Percentiles rank a stretch among this genome's conserved stretches.
Conservation (phyloP, 2,329 filamentous ascomycete genomes). For the Parafenestella ontariensis region DNA sequence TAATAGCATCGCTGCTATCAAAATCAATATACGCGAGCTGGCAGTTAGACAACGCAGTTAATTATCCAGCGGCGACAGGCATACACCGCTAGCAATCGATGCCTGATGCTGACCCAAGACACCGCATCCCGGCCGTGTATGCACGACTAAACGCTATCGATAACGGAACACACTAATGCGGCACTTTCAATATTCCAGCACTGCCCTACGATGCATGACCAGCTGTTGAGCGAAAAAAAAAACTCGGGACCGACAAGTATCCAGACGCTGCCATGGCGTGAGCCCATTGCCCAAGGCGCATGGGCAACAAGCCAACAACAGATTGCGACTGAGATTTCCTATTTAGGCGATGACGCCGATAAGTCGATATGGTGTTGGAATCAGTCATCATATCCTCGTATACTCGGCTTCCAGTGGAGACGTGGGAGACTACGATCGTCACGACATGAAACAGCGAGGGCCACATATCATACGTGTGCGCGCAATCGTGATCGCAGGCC, state of each 20-base stretch:
- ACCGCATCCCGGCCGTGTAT: slow-evolving; percentile 13
- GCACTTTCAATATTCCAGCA: slow-evolving; percentile 24
- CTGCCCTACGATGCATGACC: slow-evolving; percentile 17
- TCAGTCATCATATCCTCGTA: background rate
- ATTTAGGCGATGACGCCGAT: slow-evolving; percentile 9
- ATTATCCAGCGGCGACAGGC: background rate
- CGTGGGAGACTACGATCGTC: background rate
- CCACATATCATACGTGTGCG: background rate
- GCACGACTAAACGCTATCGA: slow-evolving; percentile 29
- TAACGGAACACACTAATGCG: slow-evolving; percentile 20
- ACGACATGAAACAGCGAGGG: background rate
- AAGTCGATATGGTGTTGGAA: background rate
- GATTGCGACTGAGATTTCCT: background rate
- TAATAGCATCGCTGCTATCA: slow-evolving; percentile 1
- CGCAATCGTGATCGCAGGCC: background rate
- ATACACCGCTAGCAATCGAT: background rate
- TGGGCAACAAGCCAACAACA: background rate
- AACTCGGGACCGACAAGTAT: background rate
- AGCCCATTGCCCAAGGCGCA: background rate
- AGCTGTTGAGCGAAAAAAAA: slow-evolving; percentile 2
- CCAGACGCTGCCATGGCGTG: background rate
- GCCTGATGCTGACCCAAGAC: slow-evolving; percentile 11
- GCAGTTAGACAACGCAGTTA: background rate
- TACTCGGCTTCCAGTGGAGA: background rate
- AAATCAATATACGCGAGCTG: slow-evolving; percentile 23